phyloP scores from a whole-genome alignment of 768 basidiomycete species.

The Lactarius vividus region DNA sequence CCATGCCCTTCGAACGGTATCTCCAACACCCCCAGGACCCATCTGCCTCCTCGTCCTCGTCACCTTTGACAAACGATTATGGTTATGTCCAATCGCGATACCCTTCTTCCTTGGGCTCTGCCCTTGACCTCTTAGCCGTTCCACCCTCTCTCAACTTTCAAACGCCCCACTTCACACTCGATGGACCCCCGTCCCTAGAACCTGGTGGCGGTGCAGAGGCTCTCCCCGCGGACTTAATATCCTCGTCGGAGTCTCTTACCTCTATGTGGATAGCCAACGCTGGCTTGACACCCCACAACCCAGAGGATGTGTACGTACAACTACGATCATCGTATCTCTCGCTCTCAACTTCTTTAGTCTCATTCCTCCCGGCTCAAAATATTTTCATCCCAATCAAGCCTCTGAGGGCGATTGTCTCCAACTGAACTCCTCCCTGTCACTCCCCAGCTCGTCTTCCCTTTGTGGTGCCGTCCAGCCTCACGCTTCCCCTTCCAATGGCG shows the following conservation, averaged over 20 bases:
- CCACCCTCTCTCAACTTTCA: conserved; percentile 42
- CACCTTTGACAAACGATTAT: conserved; percentile 19
- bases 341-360: conserved; percentile 14
- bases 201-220: conserved; percentile 75
- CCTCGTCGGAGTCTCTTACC: conserved; percentile 20
- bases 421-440: background rate
- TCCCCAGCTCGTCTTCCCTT: conserved; percentile 11
- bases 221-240: conserved; percentile 38
- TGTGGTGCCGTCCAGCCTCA: conserved; percentile 17
- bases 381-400: conserved; percentile 8
- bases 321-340: background rate
- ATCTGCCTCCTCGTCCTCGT: conserved; percentile 7
- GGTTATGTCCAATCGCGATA: conserved; percentile 11
- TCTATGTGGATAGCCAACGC: conserved; percentile 27
- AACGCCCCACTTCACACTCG: conserved; percentile 63
- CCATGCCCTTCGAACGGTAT: conserved; percentile 28
- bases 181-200: conserved; percentile 56
- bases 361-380: conserved; percentile 4
- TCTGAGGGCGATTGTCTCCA: conserved; percentile 10
- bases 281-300: conserved; percentile 14
- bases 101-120: conserved; percentile 15
- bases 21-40: conserved; percentile 19
- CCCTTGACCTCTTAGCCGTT: conserved; percentile 9
- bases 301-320: conserved; percentile 23
- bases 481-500: background rate